Conservation (phyloP, 805 yeast genomes). For the Sugiyamaella mastotermitis region DNA sequence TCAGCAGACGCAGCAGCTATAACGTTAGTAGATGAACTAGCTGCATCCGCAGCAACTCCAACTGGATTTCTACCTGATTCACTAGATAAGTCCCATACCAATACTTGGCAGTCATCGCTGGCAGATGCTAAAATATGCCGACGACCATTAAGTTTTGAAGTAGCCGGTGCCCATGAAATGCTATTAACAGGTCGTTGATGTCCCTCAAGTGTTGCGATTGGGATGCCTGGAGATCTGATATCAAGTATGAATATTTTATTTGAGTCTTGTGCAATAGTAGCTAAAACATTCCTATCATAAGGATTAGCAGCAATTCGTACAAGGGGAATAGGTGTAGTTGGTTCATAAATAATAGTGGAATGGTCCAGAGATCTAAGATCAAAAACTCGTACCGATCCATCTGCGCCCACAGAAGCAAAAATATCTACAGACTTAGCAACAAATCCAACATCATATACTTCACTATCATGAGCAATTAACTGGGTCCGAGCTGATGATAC, state of each 20-base stretch:
- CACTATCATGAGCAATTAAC: slow-evolving; percentile 92
- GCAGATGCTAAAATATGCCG: slow-evolving; percentile 67
- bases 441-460: slow-evolving; percentile 88
- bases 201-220: slow-evolving; percentile 62
- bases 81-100: slow-evolving; percentile 48
- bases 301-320: slow-evolving; percentile 73
- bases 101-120: slow-evolving; percentile 54
- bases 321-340: slow-evolving; percentile 47
- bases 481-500: slow-evolving; percentile 78
- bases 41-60: neutral
- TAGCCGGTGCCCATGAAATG: slow-evolving; percentile 74
- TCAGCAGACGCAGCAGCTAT: slow-evolving; percentile 4
- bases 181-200: slow-evolving; percentile 65
- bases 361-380: slow-evolving; percentile 87
- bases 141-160: slow-evolving; percentile 11
- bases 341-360: slow-evolving; percentile 89
- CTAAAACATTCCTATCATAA: slow-evolving; percentile 73
- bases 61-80: neutral
- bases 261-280: slow-evolving; percentile 71
- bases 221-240: slow-evolving; percentile 81
- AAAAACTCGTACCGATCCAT: slow-evolving; percentile 89
- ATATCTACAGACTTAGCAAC: slow-evolving; percentile 65
- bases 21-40: neutral
- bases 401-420: slow-evolving; percentile 91
- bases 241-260: slow-evolving; percentile 66